Percentiles rank a stretch among this genome's conserved stretches.
Evolutionary conservation across 2,329 filamentous ascomycete genomes (phyloP).

Genomic region (Xylariaceae sp.): DNA sequence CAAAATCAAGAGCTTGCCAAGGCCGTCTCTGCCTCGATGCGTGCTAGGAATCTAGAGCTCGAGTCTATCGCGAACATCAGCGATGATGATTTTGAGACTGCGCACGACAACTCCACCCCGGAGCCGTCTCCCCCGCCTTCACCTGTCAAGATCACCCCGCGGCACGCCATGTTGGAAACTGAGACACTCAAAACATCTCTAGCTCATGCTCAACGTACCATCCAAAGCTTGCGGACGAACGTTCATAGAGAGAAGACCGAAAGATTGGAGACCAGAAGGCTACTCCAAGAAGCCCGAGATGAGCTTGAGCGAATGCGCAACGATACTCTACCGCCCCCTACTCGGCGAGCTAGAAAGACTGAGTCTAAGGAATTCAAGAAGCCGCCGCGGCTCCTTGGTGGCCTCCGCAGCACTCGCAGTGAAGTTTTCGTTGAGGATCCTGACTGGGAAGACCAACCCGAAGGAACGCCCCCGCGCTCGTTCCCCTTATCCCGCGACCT

Average conservation of each 20-base stretch:
- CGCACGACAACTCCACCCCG: conserved; percentile 66
- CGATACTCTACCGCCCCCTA: conserved; percentile 41
- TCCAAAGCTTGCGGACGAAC: conserved; percentile 90
- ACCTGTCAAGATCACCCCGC: conserved; percentile 83
- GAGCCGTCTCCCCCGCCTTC: conserved; percentile 89
- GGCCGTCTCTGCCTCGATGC: conserved; percentile 65
- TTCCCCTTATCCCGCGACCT: conserved; percentile 30
- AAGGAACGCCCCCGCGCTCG: conserved; percentile 44
- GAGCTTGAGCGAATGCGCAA: conserved; percentile 72
- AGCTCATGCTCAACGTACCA: conserved; percentile 91
- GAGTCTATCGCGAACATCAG: conserved; percentile 54
- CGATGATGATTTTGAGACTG: conserved; percentile 59
- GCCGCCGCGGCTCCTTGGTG: conserved; percentile 70
- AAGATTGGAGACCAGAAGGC: conserved; percentile 89
- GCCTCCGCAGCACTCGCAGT: conserved; percentile 64
- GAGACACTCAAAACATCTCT: conserved; percentile 94
- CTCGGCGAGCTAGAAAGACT: conserved; percentile 57
- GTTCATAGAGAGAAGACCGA: conserved; percentile 98
- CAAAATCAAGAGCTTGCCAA: conserved; percentile 90
- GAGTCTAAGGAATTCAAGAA: conserved; percentile 73
- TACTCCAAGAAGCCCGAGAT: conserved; percentile 91
- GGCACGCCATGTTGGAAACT: conserved; percentile 86
- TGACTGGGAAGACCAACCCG: conserved; percentile 83
- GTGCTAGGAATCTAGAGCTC: conserved; percentile 62
- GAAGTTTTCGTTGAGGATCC: conserved; percentile 76